Percentiles rank a stretch among this genome's conserved stretches.
phyloP scores from a whole-genome alignment of 441 rosid genomes.

The Flueggea neowawraea region DNA sequence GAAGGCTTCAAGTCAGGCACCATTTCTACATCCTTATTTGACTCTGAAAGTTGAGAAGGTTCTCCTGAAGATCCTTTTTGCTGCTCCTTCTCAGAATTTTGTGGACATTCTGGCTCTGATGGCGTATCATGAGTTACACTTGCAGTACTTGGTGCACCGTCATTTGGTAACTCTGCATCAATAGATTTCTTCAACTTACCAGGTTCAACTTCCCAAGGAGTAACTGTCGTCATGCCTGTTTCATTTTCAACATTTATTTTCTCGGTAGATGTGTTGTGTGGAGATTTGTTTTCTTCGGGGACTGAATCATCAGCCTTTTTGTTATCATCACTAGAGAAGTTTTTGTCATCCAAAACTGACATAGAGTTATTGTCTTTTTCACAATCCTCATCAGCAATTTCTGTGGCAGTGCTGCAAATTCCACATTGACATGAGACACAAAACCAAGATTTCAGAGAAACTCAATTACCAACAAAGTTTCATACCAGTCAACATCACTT shows the following conservation, averaged over 20 bases:
- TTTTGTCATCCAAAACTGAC: conserved; percentile 27
- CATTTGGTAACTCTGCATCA: conserved; percentile 28
- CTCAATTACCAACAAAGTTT: conserved; percentile 9
- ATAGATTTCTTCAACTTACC: conserved; percentile 22
- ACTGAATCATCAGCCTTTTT: conserved; percentile 34
- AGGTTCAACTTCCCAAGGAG: conserved; percentile 34
- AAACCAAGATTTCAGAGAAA: conserved; percentile 16
- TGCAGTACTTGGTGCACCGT: conserved; percentile 19
- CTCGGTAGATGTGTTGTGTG: conserved; percentile 22
- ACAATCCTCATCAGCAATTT: conserved; percentile 33
- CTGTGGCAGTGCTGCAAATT: conserved; percentile 51
- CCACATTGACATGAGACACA: conserved; percentile 38
- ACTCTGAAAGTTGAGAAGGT: conserved; percentile 13
- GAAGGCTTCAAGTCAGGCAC: conserved; percentile 26
- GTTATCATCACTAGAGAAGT: conserved; percentile 26
- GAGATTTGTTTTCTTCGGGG: conserved; percentile 40
- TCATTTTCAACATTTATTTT: conserved; percentile 25
- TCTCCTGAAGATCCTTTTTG: conserved; percentile 10
- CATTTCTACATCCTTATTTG: conserved; percentile 30
- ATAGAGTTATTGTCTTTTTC: conserved; percentile 32
- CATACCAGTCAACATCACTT: conserved; percentile 54
- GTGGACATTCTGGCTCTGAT: conserved; percentile 20
- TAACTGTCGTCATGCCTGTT: conserved; percentile 11
- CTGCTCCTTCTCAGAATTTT: conserved; percentile 27
- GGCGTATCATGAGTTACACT: conserved; percentile 26